Base-by-base conservation (phyloP, 2,329 filamentous ascomycete genomes). In the Sporothrix euskadiensis region DNA sequence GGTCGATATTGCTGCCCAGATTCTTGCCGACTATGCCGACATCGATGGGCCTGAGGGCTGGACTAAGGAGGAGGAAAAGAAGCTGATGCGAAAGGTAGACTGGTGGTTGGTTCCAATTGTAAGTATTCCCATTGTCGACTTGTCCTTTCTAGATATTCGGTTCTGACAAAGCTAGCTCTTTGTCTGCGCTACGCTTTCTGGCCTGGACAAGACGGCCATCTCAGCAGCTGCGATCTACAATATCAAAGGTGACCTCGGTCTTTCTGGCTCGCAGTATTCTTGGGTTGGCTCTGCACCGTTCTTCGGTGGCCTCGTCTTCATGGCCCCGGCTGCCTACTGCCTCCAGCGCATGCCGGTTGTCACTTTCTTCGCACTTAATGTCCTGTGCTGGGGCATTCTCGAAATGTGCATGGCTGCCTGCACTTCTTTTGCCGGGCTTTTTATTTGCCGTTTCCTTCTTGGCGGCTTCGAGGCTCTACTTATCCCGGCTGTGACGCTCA, bases 1-100 rank as follows among this genome's bases (percentile, higher is more conserved):
- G 30, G 74, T 78, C 22, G 78, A 79, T 63, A 77, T 79, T 59
- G 78, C 78, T 9, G 76, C 77, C 5, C 77, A 77, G 65, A 78
- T 79, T 65, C 73, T 79, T 9, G 77, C 78, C 8, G 59, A 78
- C 56, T 77, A 78, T 72, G 75, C 74, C 35, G 78, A 76, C 56
- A 66, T 74, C 54, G 66, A 63, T 39, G 76, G 71, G 4, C 35
- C 57, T 2, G 75, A 76, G 19, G 76, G 73, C 68, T 75, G 72
- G 26, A 59, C 71, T 19, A 49, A 72, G 35, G 75, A 78, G 65
- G 77, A 78, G 71, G 73, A 74, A 47, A 73, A 73, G 71, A 71
- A 71, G 30, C 63, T 74, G 54, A 72, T 73, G 59, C 72, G 74
- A 49, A 76, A 76, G 30, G 74, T 77, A 3, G 76, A 77, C 41